phyloP scores from a whole-genome alignment of 768 basidiomycete species.

The Tulasnella sp. region DNA sequence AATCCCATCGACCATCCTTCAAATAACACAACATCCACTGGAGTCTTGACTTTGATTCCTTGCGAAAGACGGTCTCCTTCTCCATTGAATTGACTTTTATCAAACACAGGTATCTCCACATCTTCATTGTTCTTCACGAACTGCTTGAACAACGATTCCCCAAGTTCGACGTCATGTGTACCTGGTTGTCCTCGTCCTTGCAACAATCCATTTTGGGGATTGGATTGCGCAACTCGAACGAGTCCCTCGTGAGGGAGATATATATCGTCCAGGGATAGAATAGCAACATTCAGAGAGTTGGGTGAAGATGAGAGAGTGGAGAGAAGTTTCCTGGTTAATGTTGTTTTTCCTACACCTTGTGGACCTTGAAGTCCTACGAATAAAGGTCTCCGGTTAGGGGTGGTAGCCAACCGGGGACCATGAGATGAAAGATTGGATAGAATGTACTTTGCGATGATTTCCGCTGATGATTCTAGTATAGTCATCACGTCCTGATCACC shows the following conservation, averaged over 20 bases:
- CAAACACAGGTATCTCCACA: constrained; percentile 62
- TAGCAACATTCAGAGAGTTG: constrained; percentile 40
- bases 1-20: constrained; percentile 98
- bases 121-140: constrained; percentile 35
- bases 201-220: constrained; percentile 54
- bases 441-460: no score
- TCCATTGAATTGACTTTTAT: constrained; percentile 70
- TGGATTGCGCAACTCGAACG: constrained; percentile 36
- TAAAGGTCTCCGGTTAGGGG: no score
- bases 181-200: constrained; percentile 85
- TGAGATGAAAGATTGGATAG: no score
- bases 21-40: constrained; percentile 70
- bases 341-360: constrained; percentile 89
- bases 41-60: constrained; percentile 33
- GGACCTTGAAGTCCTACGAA: constrained; percentile 87
- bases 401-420: no score
- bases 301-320: constrained; percentile 18
- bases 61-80: constrained; percentile 65
- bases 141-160: constrained; percentile 36
- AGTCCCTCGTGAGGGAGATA: constrained; percentile 65
- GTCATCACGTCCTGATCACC: no score
- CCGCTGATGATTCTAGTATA: no score
- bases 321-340: constrained; percentile 48
- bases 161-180: constrained; percentile 73
- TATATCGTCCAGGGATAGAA: constrained; percentile 72